Percentiles rank a stretch among this genome's conserved stretches.
These are phyloP conservation scores for Solanum chilense DNA, from an alignment of 257 asterid species.

Conservation along the genomic window DNA sequence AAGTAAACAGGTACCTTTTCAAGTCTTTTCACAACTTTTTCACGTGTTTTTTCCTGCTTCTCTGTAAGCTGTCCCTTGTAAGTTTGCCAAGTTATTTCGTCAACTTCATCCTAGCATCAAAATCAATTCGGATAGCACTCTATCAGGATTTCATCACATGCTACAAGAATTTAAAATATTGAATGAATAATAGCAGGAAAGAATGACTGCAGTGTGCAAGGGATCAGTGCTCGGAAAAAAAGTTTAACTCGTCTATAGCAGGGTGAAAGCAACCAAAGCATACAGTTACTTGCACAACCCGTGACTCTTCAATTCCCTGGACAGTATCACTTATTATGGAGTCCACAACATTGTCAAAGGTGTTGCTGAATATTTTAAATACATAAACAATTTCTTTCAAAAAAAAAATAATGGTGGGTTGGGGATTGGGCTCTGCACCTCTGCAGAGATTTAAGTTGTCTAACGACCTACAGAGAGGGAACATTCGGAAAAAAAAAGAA, in stretches of 20 bases:
- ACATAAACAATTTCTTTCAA: neutral
- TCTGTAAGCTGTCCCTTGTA: constrained; percentile 93
- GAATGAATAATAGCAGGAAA: neutral
- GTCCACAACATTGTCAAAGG: neutral
- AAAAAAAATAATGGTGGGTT: neutral
- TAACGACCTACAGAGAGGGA: neutral
- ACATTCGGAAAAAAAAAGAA: neutral
- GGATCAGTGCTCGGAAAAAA: neutral
- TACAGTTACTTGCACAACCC: neutral
- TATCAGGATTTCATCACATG: neutral
- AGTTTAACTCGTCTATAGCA: neutral
- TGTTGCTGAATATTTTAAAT: neutral
- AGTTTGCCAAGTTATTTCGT: constrained; percentile 96
- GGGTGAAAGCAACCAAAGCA: neutral
- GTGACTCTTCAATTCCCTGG: neutral
- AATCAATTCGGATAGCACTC: neutral
- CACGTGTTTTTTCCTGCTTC: constrained; percentile 96
- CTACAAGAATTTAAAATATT: neutral
- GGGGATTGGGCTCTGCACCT: neutral
- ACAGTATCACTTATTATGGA: neutral
- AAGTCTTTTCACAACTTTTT: constrained; percentile 81
- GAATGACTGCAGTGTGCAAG: neutral
- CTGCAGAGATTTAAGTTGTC: neutral
- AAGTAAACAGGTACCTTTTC: constrained; percentile 52
- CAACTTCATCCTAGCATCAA: constrained; percentile 58